A percentile compares a stretch with the other conserved stretches of the same genome.
Conservation (phyloP, 108 stramenopile species). For the Cyclotella choctawhatcheeana region DNA sequence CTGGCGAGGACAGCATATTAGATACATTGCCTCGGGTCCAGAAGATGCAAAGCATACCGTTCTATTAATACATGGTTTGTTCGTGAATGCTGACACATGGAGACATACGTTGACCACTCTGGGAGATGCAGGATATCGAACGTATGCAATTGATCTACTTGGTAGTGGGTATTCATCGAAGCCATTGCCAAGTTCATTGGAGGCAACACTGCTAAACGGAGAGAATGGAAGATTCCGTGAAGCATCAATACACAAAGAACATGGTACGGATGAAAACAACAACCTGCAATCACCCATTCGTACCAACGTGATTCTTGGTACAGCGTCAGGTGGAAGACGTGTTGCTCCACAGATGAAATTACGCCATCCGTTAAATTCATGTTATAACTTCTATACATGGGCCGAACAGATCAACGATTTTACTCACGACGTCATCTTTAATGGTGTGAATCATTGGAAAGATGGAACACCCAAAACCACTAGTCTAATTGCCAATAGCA, state of each 20-base stretch:
- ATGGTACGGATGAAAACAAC: no score
- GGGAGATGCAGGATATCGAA: conserved; percentile 64
- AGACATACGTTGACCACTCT: conserved; percentile 13
- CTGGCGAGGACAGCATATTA: conserved; percentile 71
- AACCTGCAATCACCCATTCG: conserved; percentile 32
- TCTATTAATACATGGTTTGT: conserved; percentile 50
- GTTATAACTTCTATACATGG: conserved; percentile 94
- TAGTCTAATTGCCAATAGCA: conserved; percentile 60
- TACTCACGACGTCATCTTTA: conserved; percentile 61
- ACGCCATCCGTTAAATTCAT: conserved; percentile 62
- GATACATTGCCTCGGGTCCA: conserved; percentile 70
- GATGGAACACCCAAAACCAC: conserved; percentile 28
- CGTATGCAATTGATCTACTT: conserved; percentile 84
- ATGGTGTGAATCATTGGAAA: conserved; percentile 13
- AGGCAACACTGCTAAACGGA: conserved; percentile 37
- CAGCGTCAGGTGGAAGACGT: conserved; percentile 57
- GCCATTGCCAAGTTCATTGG: conserved; percentile 61
- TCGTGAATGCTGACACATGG: conserved; percentile 43
- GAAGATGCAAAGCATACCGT: conserved; percentile 34
- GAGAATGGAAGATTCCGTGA: background rate
- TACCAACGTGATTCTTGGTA: conserved; percentile 58
- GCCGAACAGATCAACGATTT: conserved; percentile 77
- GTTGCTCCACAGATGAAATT: conserved; percentile 58
- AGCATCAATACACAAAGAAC: background rate
- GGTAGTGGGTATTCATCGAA: conserved; percentile 88